phyloP scores from a whole-genome alignment of 2,329 filamentous ascomycete genomes.

The Sclerotinia subarctica region DNA sequence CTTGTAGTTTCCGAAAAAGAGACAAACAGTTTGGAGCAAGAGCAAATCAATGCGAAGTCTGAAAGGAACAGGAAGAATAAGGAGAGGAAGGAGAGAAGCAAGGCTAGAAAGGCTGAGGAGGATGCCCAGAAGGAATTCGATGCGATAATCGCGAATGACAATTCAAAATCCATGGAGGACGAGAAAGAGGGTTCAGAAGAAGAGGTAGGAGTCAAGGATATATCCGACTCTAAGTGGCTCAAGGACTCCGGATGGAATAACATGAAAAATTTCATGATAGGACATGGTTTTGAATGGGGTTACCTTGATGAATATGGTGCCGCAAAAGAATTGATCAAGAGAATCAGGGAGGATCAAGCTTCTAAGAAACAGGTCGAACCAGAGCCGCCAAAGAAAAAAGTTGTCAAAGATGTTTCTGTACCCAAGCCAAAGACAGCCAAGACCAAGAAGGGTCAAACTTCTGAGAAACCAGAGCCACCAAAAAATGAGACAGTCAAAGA shows the following conservation, averaged over 20 bases:
- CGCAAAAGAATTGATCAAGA: constrained; percentile 7
- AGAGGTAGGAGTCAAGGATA: neutral
- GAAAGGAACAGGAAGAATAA: neutral
- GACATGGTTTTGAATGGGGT: neutral
- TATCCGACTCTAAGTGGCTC: neutral
- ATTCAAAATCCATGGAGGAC: neutral
- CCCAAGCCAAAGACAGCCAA: neutral
- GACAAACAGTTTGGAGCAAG: neutral
- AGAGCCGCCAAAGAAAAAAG: neutral
- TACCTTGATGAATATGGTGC: neutral
- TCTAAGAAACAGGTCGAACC: neutral
- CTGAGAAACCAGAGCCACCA: too few species aligned
- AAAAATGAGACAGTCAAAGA: too few species aligned
- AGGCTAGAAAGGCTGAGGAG: neutral
- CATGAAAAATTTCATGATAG: constrained; percentile 10
- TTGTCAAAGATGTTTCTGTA: neutral
- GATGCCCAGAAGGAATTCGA: neutral
- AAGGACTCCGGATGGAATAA: neutral
- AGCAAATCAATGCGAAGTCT: neutral
- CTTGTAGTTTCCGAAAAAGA: neutral
- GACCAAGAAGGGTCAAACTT: constrained; percentile 11
- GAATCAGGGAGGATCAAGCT: constrained; percentile 1
- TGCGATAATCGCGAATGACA: neutral
- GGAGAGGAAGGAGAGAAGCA: constrained; percentile 9
- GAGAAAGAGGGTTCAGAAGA: neutral